A percentile compares a stretch with the other conserved stretches of the same genome.
phyloP scores from a whole-genome alignment of 768 basidiomycete genomes.

The Mrakia frigida region DNA sequence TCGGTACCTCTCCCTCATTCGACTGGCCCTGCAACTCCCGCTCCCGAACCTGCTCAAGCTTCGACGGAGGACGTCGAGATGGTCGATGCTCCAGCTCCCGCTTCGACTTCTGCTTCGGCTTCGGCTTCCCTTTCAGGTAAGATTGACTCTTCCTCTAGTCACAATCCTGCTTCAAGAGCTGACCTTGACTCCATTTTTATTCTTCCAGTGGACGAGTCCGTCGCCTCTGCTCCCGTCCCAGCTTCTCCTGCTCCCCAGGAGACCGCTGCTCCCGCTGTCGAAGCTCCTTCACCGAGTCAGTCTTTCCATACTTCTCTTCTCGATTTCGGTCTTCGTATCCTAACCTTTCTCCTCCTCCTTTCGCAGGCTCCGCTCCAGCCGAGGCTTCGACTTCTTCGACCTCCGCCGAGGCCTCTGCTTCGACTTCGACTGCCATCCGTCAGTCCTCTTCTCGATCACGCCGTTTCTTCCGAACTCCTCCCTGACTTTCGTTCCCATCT shows the following conservation, averaged over 20 bases:
- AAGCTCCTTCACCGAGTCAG: background rate
- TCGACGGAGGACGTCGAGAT: conserved; percentile 15
- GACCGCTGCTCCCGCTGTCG: background rate
- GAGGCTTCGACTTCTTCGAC: conserved; percentile 3
- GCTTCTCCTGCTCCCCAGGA: background rate
- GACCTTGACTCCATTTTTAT: background rate
- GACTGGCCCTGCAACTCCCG: background rate
- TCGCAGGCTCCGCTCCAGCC: background rate
- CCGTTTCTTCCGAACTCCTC: background rate
- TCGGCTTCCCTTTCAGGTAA: background rate
- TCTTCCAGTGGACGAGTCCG: background rate
- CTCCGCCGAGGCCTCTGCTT: conserved; percentile 6
- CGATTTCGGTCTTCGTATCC: background rate
- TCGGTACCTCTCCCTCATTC: conserved; percentile 3
- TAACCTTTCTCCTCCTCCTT: background rate
- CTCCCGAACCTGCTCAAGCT: background rate
- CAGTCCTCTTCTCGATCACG: background rate
- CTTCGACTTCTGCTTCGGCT: background rate
- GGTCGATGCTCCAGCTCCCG: background rate
- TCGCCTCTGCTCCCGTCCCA: background rate
- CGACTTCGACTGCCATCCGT: background rate
- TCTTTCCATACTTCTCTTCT: background rate
- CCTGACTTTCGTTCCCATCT: conserved; percentile 11
- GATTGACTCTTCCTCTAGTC: background rate
- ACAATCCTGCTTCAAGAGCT: background rate